Evolutionary conservation across 441 rosid genomes (phyloP), one percentile per base, ranked within the genome.

Genomic region (Bruguiera hainesii): DNA sequence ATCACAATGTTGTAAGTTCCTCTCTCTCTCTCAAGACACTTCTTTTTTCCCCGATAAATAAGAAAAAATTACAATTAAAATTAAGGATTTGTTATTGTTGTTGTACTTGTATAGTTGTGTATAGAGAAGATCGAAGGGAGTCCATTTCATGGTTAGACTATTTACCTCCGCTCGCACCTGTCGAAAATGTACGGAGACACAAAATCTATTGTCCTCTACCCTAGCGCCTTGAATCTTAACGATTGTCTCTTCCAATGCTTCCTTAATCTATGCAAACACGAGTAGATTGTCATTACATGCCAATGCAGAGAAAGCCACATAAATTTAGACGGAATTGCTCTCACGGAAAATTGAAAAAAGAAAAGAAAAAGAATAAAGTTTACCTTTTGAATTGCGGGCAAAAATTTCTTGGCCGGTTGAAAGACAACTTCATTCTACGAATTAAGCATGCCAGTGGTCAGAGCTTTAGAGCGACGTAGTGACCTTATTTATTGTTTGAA

Each of bases 121-220:
- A 9, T 37, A 37, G 11, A 37, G 1, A 37, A 37, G 6, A 37
- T 10, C 15, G 2, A 2, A 19, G 10, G 30, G 21, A 50, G 25
- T 23, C 16, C 23, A 9, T 6, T 39, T 46, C 7, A 28, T 5
- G 55, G 51, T 0, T 19, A 7, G 10, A 3, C 11, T 25, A 3
- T 33, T 74, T 71, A 93, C 98, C 89, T 83, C 78, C 62, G 79
- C 86, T 65, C 81, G 85, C 31, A 90, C 98, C 21, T 85, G 91
- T 51, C 98, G 89, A 74, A 84, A 93, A 79, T 93, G 98, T 60
- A 93, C 96, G 57, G 98, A 87, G 66, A 89, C 80, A 25, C 97
- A 90, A 81, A 90, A 93, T 73, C 83, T 84, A 68, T 93, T 93
- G 73, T 89, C 85, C 74, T 93, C 98, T 21, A 93, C 83, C 66